Evolutionary conservation across 441 rosid genomes (phyloP), one percentile per base, ranked within the genome.

Genomic region (Erysimum cheiri): DNA sequence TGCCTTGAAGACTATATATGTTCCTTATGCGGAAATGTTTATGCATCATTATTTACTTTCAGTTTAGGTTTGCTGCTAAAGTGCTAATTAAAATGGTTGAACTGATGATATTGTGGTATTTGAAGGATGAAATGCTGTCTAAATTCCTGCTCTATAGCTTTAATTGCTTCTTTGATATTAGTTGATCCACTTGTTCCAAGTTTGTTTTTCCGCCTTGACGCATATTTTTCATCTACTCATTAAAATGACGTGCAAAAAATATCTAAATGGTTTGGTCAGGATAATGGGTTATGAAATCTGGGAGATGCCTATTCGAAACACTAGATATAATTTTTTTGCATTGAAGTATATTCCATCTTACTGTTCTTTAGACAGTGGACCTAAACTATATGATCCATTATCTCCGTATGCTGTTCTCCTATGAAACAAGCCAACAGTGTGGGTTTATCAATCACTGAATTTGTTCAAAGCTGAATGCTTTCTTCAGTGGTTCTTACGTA

Each of bases 371-470:
- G 6, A n/a, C 15, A 12, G 44, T n/a, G 15, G 46, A 41, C 46
- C 14, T 41, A 13, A n/a, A 5, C 46, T 41, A 13, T 22, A 24
- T 22, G 15, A 24, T 59, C 22, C 6, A 40, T 1, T 13, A 29
- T 22, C 32, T 12, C 31, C 55, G 6, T 24, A 17, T 35, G 36
- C 36, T 64, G 6, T 64, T 48, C 58, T 64, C 6, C 26, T 64
- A n/a, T 36, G 24, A 24, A 13, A 40, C 44, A 13, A 4, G 15
- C 15, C 46, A 31, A 14, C 13, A 32, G 15, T 32, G 41, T 33
- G 26, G 64, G 49, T 59, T 22, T 4, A 12, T 55, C 26, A 67
- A 32, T 56, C 39, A 59, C 49, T 9, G 33, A 57, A n/a, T 33
- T 35, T 35, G 4, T 57, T 32, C 17, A 2, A 69, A 33, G 11